phyloP scores from a whole-genome alignment of 2,329 filamentous ascomycete species.

The Fusarium musae region DNA sequence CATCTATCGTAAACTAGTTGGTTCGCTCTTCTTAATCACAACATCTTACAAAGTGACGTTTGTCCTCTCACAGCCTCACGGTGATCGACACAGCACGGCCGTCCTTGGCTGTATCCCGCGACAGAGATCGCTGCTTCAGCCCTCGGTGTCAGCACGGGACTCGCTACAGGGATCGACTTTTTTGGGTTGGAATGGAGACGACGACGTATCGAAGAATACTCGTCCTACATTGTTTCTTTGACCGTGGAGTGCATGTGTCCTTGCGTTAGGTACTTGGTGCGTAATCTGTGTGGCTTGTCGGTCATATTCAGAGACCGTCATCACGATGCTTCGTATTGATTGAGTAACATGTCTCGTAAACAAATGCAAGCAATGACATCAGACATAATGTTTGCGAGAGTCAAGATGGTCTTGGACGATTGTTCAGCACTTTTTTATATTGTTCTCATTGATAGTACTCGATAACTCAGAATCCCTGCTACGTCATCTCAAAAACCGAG shows the following conservation, averaged over 20 bases:
- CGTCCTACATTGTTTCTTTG: neutral
- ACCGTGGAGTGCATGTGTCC: neutral
- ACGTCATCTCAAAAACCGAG: neutral
- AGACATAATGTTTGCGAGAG: neutral
- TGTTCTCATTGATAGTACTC: slow-evolving; percentile 3
- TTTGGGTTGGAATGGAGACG: neutral
- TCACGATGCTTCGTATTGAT: neutral
- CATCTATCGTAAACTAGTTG: neutral
- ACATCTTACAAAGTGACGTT: neutral
- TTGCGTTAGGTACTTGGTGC: neutral
- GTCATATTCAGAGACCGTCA: neutral
- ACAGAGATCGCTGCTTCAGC: slow-evolving; percentile 30
- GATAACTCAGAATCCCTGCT: slow-evolving; percentile 5
- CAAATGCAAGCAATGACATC: neutral
- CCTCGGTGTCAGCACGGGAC: neutral
- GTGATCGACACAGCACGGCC: slow-evolving; percentile 16
- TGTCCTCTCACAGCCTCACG: slow-evolving; percentile 1
- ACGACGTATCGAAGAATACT: neutral
- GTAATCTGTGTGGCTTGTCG: neutral
- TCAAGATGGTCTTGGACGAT: neutral
- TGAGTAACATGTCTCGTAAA: neutral
- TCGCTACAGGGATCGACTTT: neutral
- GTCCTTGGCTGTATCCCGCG: slow-evolving; percentile 3
- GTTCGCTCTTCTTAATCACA: neutral
- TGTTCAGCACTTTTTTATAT: slow-evolving; percentile 9